Evolutionary conservation across 306 rosid genomes (phyloP).

Genomic region (Lagenaria siceraria): DNA sequence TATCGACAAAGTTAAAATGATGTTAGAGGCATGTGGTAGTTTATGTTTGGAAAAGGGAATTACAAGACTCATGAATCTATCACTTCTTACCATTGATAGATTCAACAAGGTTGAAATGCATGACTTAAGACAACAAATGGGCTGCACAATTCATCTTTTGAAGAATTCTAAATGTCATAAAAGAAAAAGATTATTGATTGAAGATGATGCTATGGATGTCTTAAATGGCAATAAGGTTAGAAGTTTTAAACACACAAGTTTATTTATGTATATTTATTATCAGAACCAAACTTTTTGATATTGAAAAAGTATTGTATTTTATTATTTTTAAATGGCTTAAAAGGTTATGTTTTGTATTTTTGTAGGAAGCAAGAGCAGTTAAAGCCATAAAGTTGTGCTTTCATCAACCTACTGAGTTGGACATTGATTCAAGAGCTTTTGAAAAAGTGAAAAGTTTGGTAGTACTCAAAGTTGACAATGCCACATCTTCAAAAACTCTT

Average conservation of each 20-base stretch:
- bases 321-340: no score
- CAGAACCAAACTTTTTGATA: no score
- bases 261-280: no score
- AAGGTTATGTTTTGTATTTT: no score
- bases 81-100: neutral
- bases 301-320: no score
- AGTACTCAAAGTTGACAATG: neutral
- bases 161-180: no score
- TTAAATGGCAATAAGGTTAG: neutral
- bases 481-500: neutral
- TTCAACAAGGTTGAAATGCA: neutral
- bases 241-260: no score
- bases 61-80: no score
- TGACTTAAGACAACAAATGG: constrained; percentile 24
- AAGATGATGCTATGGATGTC: no score
- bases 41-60: no score
- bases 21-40: no score
- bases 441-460: neutral
- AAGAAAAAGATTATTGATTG: no score
- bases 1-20: neutral
- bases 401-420: neutral
- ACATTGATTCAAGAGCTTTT: neutral
- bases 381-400: neutral
- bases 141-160: constrained; percentile 12
- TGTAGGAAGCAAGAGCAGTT: neutral